Base-by-base conservation (phyloP, 2,329 filamentous ascomycete species). In the Chalaropsis thielavioides region DNA sequence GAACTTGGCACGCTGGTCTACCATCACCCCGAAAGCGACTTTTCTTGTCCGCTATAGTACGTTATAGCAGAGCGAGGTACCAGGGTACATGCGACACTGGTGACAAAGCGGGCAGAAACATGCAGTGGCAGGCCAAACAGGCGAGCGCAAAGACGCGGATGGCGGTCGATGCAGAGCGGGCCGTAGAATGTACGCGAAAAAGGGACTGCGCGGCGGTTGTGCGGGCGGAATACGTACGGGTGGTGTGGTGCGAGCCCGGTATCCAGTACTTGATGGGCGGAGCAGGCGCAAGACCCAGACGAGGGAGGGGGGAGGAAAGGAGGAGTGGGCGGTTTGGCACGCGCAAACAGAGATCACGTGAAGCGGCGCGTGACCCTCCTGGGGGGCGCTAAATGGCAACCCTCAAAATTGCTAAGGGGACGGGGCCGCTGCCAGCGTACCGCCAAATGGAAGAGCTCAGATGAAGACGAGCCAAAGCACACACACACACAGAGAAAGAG, bases 1-100 rank as follows among this genome's bases (percentile, higher is more conserved):
- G 46, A 64, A 62, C 51, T 61, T 51, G 63, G 63, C 56, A 64
- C 62, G 44, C 49, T 63, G 27, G 19, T 43, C 27, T 63, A 44
- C 61, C 61, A 56, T 56, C 46, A 56, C 49, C 35, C 46, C 62
- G 44, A 64, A 31, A 56, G 46, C 38, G 62, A 56, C 62, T 64
- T 64, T 51, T 62, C 60, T 62, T 35, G 60, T 62, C 60, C 43
- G 60, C 41, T 56, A 40, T 56, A 24, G 44, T 46, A 24, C 11
- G 51, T 56, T 58, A 63, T 54, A 31, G 27, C 44, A 24, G n/a
- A 51, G 27, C 13, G 51, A 51, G 62, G 62, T 63, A 63, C 62
- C 62, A 31, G 49, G 62, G 62, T 63, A 63, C 62, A 35, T 63
- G 24, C 11, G 19, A n/a, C 38, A 51, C 27, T 24, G 19, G 62